Percentiles rank a stretch among this genome's conserved stretches.
Evolutionary conservation across 768 basidiomycete species (phyloP).

Genomic region (Amanita pallidorosea): DNA sequence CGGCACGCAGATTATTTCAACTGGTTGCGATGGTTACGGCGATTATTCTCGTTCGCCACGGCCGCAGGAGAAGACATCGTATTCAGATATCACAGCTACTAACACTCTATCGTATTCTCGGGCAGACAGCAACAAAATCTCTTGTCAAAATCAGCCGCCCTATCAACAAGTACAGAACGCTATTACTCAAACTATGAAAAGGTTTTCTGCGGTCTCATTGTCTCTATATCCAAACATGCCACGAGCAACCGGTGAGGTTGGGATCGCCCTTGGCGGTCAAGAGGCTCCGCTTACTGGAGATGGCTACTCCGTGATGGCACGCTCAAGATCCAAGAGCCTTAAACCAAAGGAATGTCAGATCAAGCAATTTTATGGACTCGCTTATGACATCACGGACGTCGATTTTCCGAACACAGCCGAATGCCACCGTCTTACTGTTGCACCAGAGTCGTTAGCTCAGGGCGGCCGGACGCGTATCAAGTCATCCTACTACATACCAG

Average conservation of each 20-base stretch:
- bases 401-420: slow-evolving; percentile 25
- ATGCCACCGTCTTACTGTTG: slow-evolving; percentile 16
- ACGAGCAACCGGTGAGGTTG: slow-evolving; percentile 17
- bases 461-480: slow-evolving; percentile 60
- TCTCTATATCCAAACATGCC: slow-evolving; percentile 40
- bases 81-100: not conserved
- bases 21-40: not conserved
- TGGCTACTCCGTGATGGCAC: slow-evolving; percentile 26
- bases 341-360: slow-evolving; percentile 16
- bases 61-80: slow-evolving; percentile 2
- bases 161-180: slow-evolving; percentile 31
- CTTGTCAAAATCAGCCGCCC: slow-evolving; percentile 13
- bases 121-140: slow-evolving; percentile 2
- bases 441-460: slow-evolving; percentile 12
- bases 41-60: not conserved
- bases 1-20: not conserved
- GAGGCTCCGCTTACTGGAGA: slow-evolving; percentile 27
- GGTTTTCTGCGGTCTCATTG: slow-evolving; percentile 32
- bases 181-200: slow-evolving; percentile 23
- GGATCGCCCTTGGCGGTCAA: slow-evolving; percentile 22
- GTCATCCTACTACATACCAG: slow-evolving; percentile 53
- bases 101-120: not conserved
- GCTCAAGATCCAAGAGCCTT: slow-evolving; percentile 22
- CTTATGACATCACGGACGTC: slow-evolving; percentile 47
- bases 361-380: slow-evolving; percentile 26